Evolutionary conservation across 257 asterid genomes (phyloP), one percentile per base, ranked within the genome.

Genomic region (Fraxinus cuspidata): DNA sequence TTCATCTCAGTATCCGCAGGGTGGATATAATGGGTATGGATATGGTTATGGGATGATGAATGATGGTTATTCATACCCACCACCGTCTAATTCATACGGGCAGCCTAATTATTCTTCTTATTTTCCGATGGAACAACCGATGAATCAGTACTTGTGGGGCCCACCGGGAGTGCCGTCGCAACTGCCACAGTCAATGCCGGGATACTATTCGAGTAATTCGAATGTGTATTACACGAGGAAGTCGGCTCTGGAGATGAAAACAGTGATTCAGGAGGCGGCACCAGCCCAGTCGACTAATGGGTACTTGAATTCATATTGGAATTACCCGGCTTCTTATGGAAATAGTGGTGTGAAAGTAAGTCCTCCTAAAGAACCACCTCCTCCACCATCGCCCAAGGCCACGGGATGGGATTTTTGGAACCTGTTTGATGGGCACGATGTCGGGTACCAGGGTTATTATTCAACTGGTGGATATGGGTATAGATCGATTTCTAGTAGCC

Each of bases 381-480:
- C 97, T 8, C 99, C 98, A 15, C 99, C 98, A 0, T 86, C 97
- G 0, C 97, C 99, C 0, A 87, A 87, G 84, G 93, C 82, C 3
- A 87, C 98, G 11, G 77, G 83, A 13, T 95, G 98, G 99, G 98
- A 90, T 85, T 93, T 89, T 64, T 76, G 92, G 1, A 91, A 96
- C 74, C 97, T 93, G 37, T 96, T 96, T 77, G 91, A 88, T 75
- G 92, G 51, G 56, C 78, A 67, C 60, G 95, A 88, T 12, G 82
- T 49, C 77, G 89, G 86, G 63, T 86, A 85, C 56, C 56, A 79
- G 16, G 84, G 81, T 18, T 88, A 86, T 77, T 86, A 81, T 38
- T 70, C 89, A 4, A 78, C 86, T 65, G 84, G 77, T 66, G 79
- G 85, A 56, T 77, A 80, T 53, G 93, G 87, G 1, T 82, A 84